Percentiles rank a stretch among this genome's conserved stretches.
Conservation (phyloP, 169 alveolate species). For the Eimeria tenella region DNA sequence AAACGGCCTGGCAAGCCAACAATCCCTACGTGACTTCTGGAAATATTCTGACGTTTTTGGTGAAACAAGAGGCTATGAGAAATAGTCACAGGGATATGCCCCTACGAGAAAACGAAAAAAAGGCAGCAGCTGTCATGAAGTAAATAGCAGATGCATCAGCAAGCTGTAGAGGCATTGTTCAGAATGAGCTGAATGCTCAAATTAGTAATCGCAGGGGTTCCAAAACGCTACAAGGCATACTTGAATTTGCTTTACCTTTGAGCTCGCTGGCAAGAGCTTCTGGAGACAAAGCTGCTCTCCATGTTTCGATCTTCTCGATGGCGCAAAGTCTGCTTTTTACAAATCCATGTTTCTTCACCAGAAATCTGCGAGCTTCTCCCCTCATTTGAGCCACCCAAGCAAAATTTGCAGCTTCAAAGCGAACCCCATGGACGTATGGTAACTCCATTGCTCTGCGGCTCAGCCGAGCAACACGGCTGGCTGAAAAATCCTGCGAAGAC, state of each 20-base stretch:
- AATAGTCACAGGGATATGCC: neutral
- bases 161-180: too few species aligned
- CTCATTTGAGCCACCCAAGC: conserved; percentile 78
- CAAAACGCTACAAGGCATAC: too few species aligned
- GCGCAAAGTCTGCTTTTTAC: conserved; percentile 75
- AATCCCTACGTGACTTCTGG: too few species aligned
- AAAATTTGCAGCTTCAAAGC: conserved; percentile 77
- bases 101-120: too few species aligned
- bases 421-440: conserved; percentile 80
- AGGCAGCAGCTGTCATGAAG: too few species aligned
- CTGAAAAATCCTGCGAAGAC: conserved; percentile 67
- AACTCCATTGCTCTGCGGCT: conserved; percentile 77
- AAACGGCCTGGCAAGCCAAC: neutral
- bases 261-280: conserved; percentile 70
- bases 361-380: conserved; percentile 68
- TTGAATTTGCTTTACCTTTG: conserved; percentile 22
- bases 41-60: too few species aligned
- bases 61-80: neutral
- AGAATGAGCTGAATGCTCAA: too few species aligned
- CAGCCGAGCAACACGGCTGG: conserved; percentile 74
- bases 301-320: conserved; percentile 61
- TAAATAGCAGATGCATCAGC: too few species aligned
- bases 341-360: conserved; percentile 78
- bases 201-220: too few species aligned
- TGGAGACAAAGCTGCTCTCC: conserved; percentile 70